Evolutionary conservation across 179 eudicot genomes (phyloP), one percentile per base, ranked within the genome.

Genomic region (Carnegiea gigantea): DNA sequence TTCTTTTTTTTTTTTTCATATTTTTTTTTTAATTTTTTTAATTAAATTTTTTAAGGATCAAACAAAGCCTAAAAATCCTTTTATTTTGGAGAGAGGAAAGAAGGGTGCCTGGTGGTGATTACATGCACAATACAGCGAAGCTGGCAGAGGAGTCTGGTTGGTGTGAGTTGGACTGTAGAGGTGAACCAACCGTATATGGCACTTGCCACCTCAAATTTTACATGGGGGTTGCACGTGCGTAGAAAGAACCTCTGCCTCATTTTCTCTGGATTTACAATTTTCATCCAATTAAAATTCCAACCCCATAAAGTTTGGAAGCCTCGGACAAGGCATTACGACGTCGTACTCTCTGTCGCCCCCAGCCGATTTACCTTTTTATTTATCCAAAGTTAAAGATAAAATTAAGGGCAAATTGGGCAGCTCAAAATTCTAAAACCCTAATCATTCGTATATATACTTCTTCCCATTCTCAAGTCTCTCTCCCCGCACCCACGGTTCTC

Each of bases 401-500:
- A 71, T 53, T 17, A 77, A 23, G 30, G 5, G 23, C 78, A 54
- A 78, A 26, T 70, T 70, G 46, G 23, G 36, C 0, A n/a, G 77
- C 65, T 24, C 57, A 79, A 80, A 78, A 79, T 76, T 21, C 71
- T 67, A 85, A 82, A 85, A 85, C 87, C 87, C 87, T 85, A 85
- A 82, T 85, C 83, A 82, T 82, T 82, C 36, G 3, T 2, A 33
- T 85, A 85, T 44, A 85, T 79, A 77, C 76, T 28, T 13, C 43
- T 46, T 46, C 78, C 53, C 43, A 18, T 70, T 62, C 65, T 76
- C 59, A 15, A 38, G 64, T 38, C 81, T 70, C 71, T 64, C 80
- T 84, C 72, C 77, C 81, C 84, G 86, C 87, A 85, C 82, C 87
- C 83, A 83, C 57, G 84, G 87, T 77, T 77, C 65, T 72, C 53